Percentiles rank a stretch among this genome's conserved stretches.
These are phyloP conservation scores for Smallanthus sonchifolius DNA, from an alignment of 129 eudicot species.

Conservation along the genomic window DNA sequence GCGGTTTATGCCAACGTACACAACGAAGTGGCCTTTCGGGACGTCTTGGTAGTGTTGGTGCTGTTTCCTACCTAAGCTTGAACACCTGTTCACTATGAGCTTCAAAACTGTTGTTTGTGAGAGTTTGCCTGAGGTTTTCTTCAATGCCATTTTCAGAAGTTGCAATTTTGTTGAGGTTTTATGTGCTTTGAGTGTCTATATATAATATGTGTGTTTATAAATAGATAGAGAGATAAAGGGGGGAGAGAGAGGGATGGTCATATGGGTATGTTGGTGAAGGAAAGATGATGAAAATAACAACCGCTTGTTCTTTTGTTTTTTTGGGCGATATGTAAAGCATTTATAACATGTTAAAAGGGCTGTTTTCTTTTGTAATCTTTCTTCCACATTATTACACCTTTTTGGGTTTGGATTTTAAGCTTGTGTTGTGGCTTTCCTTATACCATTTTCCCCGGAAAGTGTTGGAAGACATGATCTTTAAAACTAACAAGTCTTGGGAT, in stretches of 20 bases:
- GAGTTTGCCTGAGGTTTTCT: constrained; percentile 46
- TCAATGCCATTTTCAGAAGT: constrained; percentile 41
- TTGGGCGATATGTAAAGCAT: constrained; percentile 19
- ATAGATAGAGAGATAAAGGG: neutral
- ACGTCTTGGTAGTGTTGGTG: constrained; percentile 58
- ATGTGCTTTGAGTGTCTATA: constrained; percentile 15
- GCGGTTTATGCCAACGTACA: constrained; percentile 65
- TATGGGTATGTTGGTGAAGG: constrained; percentile 33
- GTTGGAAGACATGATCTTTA: too few species aligned
- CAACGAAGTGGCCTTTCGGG: constrained; percentile 84
- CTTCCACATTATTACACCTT: too few species aligned
- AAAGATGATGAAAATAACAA: constrained; percentile 18
- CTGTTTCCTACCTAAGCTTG: constrained; percentile 60
- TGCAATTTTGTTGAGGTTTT: constrained; percentile 1
- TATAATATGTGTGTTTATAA: neutral
- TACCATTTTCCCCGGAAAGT: too few species aligned
- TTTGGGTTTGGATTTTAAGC: neutral
- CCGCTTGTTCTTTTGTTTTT: constrained; percentile 15
- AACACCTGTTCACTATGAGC: constrained; percentile 65
- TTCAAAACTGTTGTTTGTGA: constrained; percentile 61
- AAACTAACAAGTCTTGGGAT: too few species aligned
- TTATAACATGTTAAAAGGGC: constrained; percentile 39
- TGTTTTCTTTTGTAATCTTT: constrained; percentile 27
- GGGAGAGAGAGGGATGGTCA: constrained; percentile 12
- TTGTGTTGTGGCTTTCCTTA: too few species aligned